Base-by-base conservation (phyloP, 371 early-diverging fungal genomes). In the Mortierella sp. region DNA sequence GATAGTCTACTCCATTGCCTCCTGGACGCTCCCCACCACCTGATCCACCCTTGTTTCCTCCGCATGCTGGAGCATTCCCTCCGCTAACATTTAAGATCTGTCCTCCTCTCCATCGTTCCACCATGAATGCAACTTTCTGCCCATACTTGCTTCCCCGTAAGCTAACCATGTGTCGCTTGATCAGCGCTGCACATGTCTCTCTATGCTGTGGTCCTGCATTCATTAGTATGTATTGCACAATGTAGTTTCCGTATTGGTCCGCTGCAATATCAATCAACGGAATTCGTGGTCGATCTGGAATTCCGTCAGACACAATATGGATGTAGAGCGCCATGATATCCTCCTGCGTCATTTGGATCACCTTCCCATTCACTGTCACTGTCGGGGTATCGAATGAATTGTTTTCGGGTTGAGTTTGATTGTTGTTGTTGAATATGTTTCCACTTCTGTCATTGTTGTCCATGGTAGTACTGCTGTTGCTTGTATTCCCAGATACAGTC, bases 141-240 rank as follows among this genome's bases (percentile, higher is more conserved):
- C 93, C 93, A 68, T 92, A 92, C 70, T 93, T 93, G 21, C 90
- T 89, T 46, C 91, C 90, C 55, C 91, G 84, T n/a, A 92, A 82
- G 7, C 88, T 85, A 7, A 88, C 86, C 82, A 92, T 86, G 72
- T 93, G 93, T 2, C 90, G 88, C 61, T 87, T 86, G 60, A 93
- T 87, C 37, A 91, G 72, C 0, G 88, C 86, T 46, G 88, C 88
- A 66, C 89, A 87, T 19, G 73, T 79, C 63, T 91, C 85, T 18
- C 90, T 86, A 61, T 90, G 91, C 29, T 84, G 76, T 4, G 85
- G 82, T 23, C 84, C 86, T n/a, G 90, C 88, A 60, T 90, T 83
- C 30, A 85, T 88, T 28, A 92, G 76, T 19, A 92, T 84, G 81
- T 92, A 89, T 80, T 93, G 93, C 59, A 92, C 89, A 53, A 93